Conservation (phyloP, 352 stramenopile genomes). For the Globisporangium cederbergense region DNA sequence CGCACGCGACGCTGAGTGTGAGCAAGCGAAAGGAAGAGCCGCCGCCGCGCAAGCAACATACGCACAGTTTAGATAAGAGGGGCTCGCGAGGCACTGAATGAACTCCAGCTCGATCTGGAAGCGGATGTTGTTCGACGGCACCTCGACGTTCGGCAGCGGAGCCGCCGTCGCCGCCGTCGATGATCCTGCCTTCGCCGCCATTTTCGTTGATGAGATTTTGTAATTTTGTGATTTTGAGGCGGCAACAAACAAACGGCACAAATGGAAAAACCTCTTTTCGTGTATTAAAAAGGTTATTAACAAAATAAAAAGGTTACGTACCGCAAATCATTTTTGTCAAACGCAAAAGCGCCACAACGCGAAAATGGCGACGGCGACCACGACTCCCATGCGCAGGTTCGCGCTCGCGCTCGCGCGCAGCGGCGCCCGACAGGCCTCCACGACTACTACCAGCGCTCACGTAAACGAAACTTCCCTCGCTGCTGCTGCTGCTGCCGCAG, state of each 20-base stretch:
- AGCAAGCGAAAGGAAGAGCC: neutral
- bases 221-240: too few relatives aligned
- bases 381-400: neutral
- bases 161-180: neutral
- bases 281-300: too few relatives aligned
- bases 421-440: neutral
- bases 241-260: too few relatives aligned
- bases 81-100: constrained; percentile 88
- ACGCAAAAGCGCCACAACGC: neutral
- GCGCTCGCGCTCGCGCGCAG: constrained; percentile 3
- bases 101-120: constrained; percentile 94
- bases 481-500: neutral
- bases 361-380: constrained; percentile 1
- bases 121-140: constrained; percentile 86
- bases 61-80: constrained; percentile 88
- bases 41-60: neutral
- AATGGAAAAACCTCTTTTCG: too few relatives aligned
- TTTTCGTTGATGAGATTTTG: neutral
- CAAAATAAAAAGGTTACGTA: too few relatives aligned
- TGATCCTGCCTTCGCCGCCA: constrained; percentile 2
- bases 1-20: neutral
- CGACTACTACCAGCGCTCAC: neutral
- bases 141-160: constrained; percentile 32
- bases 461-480: neutral
- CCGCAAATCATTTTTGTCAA: neutral